Base-by-base conservation (phyloP, 768 basidiomycete species). In the Hydnomerulius pinastri region DNA sequence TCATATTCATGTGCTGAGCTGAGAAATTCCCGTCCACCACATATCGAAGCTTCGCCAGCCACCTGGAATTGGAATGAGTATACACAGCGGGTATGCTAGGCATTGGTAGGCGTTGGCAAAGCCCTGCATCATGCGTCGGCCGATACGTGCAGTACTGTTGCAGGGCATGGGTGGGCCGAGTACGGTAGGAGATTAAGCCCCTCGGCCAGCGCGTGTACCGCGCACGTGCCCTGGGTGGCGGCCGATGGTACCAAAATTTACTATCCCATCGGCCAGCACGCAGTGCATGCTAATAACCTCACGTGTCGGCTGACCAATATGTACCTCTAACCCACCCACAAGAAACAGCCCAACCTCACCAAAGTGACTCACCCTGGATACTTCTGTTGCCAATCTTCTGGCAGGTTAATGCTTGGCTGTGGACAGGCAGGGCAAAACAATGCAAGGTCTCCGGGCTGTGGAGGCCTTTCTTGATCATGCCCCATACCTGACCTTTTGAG, bases 1-100 rank as follows among this genome's bases (percentile, higher is more conserved):
- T 58, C 48, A 55, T 53, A 28, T 46, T 50, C 33, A 58, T 23
- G 20, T 46, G 45, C 21, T 46, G 44, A 1, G 29, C 35, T 23
- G 24, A 23, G 25, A 51, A 46, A 46, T 51, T 51, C 20, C 45
- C 36, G 38, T 51, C 36, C 2, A 46, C 43, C 4, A 46, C 36
- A 47, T 37, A 43, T 35, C 23, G 30, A n/a, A 23, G 23, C 40
- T 28, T 43, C 9, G 43, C 41, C n/a, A 36, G 20, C 48, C 48
- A 50, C 12, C 41, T 36, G 2, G 15, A 17, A n/a, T 5, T 6
- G 12, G 13, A 4, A 13, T 21, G 12, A 41, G 4, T 12, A n/a
- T 12, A 23, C n/a, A n/a, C 39, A 13, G 23, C 12, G 15, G 21
- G 21, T 23, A 21, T n/a, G 39, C 23, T 13, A 7, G 12, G 23